These are phyloP conservation scores for Trichomonas vaginalis DNA, from an alignment of 208 protist genomes.

Conservation along the genomic window DNA sequence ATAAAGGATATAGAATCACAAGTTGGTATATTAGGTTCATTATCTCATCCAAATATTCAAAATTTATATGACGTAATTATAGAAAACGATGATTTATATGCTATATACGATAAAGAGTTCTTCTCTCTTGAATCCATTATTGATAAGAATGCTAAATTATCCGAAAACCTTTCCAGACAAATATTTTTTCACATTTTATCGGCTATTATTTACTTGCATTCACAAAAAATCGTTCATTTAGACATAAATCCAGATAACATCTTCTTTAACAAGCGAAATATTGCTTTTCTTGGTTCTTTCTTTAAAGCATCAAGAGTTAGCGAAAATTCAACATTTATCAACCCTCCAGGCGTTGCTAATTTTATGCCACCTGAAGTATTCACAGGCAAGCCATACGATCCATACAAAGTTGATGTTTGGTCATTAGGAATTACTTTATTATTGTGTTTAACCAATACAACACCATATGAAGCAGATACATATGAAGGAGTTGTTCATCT, in stretches of 20 bases:
- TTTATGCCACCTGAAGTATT: too few relatives aligned
- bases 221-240: too few relatives aligned
- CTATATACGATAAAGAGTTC: not conserved
- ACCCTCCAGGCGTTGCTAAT: too few relatives aligned
- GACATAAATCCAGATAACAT: too few relatives aligned
- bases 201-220: too few relatives aligned
- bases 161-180: not conserved
- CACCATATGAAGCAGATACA: constrained; percentile 33
- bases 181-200: too few relatives aligned
- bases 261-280: too few relatives aligned
- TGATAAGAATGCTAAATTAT: not conserved
- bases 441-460: constrained; percentile 29
- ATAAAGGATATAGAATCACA: not conserved
- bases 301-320: too few relatives aligned
- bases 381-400: too few relatives aligned
- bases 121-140: not conserved
- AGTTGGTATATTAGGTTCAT: not conserved
- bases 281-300: too few relatives aligned
- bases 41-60: not conserved
- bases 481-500: constrained; percentile 38
- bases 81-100: not conserved
- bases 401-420: constrained; percentile 42
- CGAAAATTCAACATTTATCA: too few relatives aligned
- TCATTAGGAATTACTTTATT: constrained; percentile 43
- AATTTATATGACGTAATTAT: not conserved